Base-by-base conservation (phyloP, 2,329 filamentous ascomycete species). In the Nannizzia gypsea region DNA sequence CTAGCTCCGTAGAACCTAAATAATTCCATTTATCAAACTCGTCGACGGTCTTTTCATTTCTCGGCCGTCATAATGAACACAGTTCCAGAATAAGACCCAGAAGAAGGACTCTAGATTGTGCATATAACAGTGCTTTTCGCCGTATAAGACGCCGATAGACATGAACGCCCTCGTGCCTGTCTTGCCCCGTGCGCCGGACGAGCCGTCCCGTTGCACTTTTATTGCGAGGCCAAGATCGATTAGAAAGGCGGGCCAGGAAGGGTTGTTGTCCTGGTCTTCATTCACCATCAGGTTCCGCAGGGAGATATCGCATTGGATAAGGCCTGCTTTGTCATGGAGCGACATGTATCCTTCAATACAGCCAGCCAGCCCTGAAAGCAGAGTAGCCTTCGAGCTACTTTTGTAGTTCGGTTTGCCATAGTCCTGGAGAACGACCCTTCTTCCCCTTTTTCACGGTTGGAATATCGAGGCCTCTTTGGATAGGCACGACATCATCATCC, bases 31-130 rank as follows among this genome's bases (percentile, higher is more conserved):
- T 57, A 13, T 68, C 60, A 61, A 63, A 66, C 13, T 24, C 4
- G 6, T 59, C 34, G 64, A 15, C 42, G 44, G 34, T 48, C 66
- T 40, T 52, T 40, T 34, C 62, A 59, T 46, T 67, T 57, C 26
- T 61, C 54, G 66, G n/a, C 67, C 69, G 13, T 72, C 58, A 60
- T 72, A 77, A 64, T 78, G 71, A 57, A 77, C 71, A 61, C 72
- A 77, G 64, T 77, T 74, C 76, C 70, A 79, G 62, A 79, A 76
- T 0, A 78, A 64, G 2, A 79, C 73, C 76, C 68, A 79, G 66
- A 78, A 80, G 62, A 80, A 78, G 3, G 74, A 80, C 64, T 80
- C 74, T 8, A 78, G 69, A 61, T 80, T 72, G 63, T 80, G 73
- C 68, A 78, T 78, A 36, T 77, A 77, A 1, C 69, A 76, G 65